Percentiles rank a stretch among this genome's conserved stretches.
Evolutionary conservation across 305 asterid genomes (phyloP).

Genomic region (Fraxinus xanthoxyloides): DNA sequence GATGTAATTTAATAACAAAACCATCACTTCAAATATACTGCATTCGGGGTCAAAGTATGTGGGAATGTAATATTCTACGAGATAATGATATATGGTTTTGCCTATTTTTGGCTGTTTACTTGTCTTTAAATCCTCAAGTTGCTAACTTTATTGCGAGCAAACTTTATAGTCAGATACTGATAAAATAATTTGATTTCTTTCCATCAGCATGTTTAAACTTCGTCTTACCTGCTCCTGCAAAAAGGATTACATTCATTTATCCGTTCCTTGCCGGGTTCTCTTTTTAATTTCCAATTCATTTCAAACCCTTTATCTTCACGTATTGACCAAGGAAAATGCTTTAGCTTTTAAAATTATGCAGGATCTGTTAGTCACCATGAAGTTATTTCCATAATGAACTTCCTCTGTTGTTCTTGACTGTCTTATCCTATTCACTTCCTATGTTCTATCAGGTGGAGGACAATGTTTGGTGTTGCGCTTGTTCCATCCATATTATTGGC

Average conservation of each 20-base stretch:
- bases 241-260: background rate
- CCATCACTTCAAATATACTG: background rate
- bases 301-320: background rate
- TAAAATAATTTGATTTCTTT: background rate
- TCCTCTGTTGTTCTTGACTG: background rate
- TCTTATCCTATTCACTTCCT: background rate
- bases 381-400: background rate
- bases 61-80: background rate
- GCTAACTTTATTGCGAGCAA: background rate
- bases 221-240: background rate
- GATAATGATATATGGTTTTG: background rate
- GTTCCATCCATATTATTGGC: conserved; percentile 80
- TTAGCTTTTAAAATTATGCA: background rate
- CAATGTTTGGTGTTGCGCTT: conserved; percentile 82
- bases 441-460: conserved; percentile 80
- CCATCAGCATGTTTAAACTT: background rate
- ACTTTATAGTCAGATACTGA: background rate
- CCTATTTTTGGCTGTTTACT: background rate
- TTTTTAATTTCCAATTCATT: background rate
- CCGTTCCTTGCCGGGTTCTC: background rate
- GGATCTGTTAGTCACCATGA: background rate
- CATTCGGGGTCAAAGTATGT: background rate
- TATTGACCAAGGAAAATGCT: background rate
- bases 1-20: background rate
- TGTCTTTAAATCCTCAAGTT: background rate